Evolutionary conservation across 1,284 basidiomycete species (phyloP).

Genomic region (Ceratobasidium sp.): DNA sequence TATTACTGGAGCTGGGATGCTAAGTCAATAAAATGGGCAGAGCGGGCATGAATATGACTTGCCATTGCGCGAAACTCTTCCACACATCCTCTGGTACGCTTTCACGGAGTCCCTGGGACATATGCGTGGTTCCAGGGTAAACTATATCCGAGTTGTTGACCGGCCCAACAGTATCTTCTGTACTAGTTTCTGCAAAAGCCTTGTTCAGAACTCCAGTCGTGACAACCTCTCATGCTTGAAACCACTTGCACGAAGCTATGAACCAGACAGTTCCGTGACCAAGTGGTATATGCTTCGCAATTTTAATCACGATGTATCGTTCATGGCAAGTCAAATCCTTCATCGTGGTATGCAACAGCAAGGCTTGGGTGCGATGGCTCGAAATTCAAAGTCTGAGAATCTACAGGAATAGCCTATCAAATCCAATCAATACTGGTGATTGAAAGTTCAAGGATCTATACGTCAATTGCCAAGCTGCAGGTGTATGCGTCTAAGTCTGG

Average conservation of each 20-base stretch:
- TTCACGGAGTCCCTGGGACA: conserved; percentile 51
- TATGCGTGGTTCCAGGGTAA: conserved; percentile 56
- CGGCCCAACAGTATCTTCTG: conserved; percentile 69
- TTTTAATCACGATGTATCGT: conserved; percentile 66
- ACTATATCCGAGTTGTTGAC: conserved; percentile 80
- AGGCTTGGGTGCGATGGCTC: background rate
- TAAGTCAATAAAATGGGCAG: background rate
- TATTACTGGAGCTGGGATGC: too few species aligned
- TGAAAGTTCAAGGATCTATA: too few species aligned
- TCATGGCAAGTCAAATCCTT: conserved; percentile 56
- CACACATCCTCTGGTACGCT: conserved; percentile 81
- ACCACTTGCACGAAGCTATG: conserved; percentile 79
- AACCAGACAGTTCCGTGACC: conserved; percentile 80
- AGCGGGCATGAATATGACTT: conserved; percentile 52
- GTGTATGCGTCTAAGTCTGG: background rate
- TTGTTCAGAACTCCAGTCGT: conserved; percentile 68
- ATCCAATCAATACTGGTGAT: background rate
- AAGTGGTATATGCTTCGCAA: conserved; percentile 66
- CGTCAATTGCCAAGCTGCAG: background rate
- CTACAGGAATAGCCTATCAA: background rate
- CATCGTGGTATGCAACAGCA: background rate
- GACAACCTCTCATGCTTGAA: conserved; percentile 77
- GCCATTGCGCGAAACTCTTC: conserved; percentile 77
- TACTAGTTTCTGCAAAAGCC: conserved; percentile 10
- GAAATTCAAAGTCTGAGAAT: background rate